phyloP scores from a whole-genome alignment of 352 stramenopile genomes.

The Globisporangium polare region DNA sequence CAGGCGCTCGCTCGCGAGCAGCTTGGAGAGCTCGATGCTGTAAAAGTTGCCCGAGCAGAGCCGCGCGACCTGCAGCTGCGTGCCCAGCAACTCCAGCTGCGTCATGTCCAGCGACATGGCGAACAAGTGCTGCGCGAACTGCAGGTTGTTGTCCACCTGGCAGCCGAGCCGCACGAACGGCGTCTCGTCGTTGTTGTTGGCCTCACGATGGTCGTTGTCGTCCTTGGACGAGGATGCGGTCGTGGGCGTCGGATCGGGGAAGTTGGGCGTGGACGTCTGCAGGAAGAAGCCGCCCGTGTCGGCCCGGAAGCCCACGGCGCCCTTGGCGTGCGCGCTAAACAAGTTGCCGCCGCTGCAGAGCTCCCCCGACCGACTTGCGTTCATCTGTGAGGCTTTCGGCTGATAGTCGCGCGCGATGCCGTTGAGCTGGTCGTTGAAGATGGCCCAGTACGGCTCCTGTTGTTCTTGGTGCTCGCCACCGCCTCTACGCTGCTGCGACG shows the following conservation, averaged over 20 bases:
- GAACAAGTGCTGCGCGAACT: slow-evolving; percentile 71
- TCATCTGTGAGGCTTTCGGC: background rate
- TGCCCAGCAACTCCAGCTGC: slow-evolving; percentile 37
- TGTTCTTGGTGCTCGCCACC: background rate
- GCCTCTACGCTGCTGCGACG: background rate
- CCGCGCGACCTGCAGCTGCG: slow-evolving; percentile 46
- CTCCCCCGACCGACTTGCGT: slow-evolving; percentile 10
- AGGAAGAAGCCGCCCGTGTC: slow-evolving; percentile 56
- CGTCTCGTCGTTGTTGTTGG: background rate
- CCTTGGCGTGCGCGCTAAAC: slow-evolving; percentile 79
- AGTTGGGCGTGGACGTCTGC: slow-evolving; percentile 77
- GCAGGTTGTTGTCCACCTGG: slow-evolving; percentile 72
- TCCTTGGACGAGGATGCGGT: background rate
- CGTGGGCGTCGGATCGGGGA: slow-evolving; percentile 49
- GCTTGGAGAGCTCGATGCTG: slow-evolving; percentile 25
- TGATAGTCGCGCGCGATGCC: slow-evolving; percentile 43
- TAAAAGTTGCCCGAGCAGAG: slow-evolving; percentile 78
- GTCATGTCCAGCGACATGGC: slow-evolving; percentile 50
- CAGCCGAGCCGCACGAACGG: slow-evolving; percentile 65
- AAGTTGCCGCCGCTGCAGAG: slow-evolving; percentile 43
- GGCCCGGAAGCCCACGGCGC: slow-evolving; percentile 47
- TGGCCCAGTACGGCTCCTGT: slow-evolving; percentile 48
- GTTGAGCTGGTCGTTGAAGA: slow-evolving; percentile 80
- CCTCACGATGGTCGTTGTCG: slow-evolving; percentile 5
- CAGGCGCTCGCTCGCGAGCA: slow-evolving; percentile 34